Conservation (phyloP, 2,329 filamentous ascomycete genomes). For the Aureobasidium pullulans region DNA sequence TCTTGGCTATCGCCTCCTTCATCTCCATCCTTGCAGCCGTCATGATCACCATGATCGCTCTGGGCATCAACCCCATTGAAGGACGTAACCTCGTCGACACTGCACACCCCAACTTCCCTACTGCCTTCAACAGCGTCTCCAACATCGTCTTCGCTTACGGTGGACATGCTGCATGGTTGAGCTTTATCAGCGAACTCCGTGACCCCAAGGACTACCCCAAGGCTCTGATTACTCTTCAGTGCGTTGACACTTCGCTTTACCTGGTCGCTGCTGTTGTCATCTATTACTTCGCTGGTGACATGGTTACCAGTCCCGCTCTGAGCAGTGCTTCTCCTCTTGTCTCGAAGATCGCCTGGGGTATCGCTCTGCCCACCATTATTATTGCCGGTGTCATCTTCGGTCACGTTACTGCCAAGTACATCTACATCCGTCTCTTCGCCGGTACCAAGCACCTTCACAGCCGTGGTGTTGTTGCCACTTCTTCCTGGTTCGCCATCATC, state of each 20-base stretch:
- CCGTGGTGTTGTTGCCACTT: conserved; percentile 34
- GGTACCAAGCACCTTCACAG: conserved; percentile 43
- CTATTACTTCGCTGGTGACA: conserved; percentile 55
- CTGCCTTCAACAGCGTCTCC: conserved; percentile 54
- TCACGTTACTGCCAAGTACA: conserved; percentile 57
- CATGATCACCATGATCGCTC: conserved; percentile 58
- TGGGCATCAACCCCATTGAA: conserved; percentile 43
- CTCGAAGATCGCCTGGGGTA: conserved; percentile 58
- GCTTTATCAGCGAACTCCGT: conserved; percentile 58
- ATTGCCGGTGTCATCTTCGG: conserved; percentile 65
- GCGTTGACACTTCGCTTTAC: conserved; percentile 56
- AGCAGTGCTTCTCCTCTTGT: conserved; percentile 50
- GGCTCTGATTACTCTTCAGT: conserved; percentile 55
- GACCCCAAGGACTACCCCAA: conserved; percentile 55
- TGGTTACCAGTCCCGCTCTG: conserved; percentile 58
- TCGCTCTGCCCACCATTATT: conserved; percentile 63
- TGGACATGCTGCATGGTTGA: conserved; percentile 61
- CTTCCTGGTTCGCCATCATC: conserved; percentile 54
- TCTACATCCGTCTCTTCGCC: conserved; percentile 58
- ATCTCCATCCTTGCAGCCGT: conserved; percentile 57
- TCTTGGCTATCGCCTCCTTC: conserved; percentile 55
- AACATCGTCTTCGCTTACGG: conserved; percentile 65
- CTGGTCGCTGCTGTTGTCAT: conserved; percentile 58
- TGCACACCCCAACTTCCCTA: conserved; percentile 34
- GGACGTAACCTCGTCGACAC: conserved; percentile 34